Conservation (phyloP, 148 eudicot species). For the Pouteria glomerata region DNA sequence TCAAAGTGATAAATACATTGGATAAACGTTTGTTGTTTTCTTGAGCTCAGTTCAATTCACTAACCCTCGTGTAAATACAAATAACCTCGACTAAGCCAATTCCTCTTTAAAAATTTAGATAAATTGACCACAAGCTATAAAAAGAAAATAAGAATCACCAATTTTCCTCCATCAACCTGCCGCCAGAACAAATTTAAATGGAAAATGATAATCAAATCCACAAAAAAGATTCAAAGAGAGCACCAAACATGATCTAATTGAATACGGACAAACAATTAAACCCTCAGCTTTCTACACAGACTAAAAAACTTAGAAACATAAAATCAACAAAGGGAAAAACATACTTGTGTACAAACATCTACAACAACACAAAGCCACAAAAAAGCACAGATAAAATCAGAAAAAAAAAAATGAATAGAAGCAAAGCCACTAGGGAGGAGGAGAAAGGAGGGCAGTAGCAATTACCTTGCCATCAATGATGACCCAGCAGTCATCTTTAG, state of each 20-base stretch:
- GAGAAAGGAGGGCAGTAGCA: not conserved
- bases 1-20: too few relatives aligned
- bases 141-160: not conserved
- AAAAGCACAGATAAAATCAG: too few relatives aligned
- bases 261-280: not conserved
- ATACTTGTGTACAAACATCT: not conserved
- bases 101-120: not conserved
- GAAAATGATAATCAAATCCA: not conserved
- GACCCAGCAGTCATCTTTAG: constrained; percentile 82
- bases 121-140: too few relatives aligned
- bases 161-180: not conserved
- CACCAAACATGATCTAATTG: not conserved
- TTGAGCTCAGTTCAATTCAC: not conserved
- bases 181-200: not conserved
- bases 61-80: not conserved
- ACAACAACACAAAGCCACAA: too few relatives aligned
- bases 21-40: not conserved
- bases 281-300: not conserved
- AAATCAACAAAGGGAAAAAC: not conserved
- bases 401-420: not conserved
- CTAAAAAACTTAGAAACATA: not conserved
- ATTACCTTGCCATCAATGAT: constrained; percentile 88
- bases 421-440: not conserved
- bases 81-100: not conserved
- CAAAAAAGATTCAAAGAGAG: not conserved